Conservation (phyloP, 768 basidiomycete genomes). For the Phlegmacium glaucopus region DNA sequence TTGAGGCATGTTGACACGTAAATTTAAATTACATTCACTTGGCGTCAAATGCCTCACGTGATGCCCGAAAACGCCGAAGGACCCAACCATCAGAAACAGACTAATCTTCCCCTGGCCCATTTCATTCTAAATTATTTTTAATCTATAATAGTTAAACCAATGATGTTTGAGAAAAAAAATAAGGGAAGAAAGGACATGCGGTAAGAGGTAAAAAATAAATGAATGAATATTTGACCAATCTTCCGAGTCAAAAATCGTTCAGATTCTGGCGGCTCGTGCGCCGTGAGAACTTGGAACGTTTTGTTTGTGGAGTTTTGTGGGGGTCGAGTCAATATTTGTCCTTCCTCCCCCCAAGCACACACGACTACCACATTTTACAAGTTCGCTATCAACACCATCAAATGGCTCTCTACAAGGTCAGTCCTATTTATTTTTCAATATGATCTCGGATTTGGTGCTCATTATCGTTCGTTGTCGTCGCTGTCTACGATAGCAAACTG, state of each 20-base stretch:
- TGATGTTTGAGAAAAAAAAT: conserved; percentile 14
- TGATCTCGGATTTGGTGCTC: conserved; percentile 6
- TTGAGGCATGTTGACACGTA: too few species aligned
- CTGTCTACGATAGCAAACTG: conserved; percentile 78
- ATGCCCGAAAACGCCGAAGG: too few species aligned
- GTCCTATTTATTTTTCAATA: conserved; percentile 13
- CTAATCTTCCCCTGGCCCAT: conserved; percentile 5
- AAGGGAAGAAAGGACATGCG: conserved; percentile 5
- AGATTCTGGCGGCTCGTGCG: conserved; percentile 50
- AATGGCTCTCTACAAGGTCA: conserved; percentile 91
- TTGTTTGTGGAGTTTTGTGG: conserved; percentile 36
- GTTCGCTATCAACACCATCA: conserved; percentile 21
- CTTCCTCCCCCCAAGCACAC: conserved; percentile 30
- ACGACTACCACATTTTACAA: conserved; percentile 28
- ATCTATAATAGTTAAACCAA: conserved; percentile 2
- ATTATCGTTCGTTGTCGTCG: conserved; percentile 32
- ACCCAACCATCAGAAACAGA: too few species aligned
- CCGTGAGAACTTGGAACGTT: conserved; percentile 46
- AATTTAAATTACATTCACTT: too few species aligned
- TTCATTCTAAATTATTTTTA: conserved; percentile 14
- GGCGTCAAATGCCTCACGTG: too few species aligned
- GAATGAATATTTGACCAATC: conserved; percentile 36
- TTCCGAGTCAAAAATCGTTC: conserved; percentile 48
- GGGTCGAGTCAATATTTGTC: conserved; percentile 27
- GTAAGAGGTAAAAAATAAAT: conserved; percentile 21